Base-by-base conservation (phyloP, 2,329 filamentous ascomycete species). In the Kalmusia sp. region DNA sequence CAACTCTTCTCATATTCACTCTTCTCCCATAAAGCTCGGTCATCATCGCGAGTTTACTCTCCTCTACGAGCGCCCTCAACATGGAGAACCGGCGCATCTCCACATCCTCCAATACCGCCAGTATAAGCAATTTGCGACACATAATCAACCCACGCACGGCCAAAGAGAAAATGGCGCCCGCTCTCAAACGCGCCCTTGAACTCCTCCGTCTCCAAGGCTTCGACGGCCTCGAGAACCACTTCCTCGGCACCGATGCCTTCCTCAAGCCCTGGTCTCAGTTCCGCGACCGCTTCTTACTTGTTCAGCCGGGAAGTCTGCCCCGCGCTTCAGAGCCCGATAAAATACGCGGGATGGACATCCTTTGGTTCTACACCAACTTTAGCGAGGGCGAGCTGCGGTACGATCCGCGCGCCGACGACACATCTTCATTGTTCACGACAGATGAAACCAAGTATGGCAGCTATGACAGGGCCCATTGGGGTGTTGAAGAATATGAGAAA, bases 311-410 rank as follows among this genome's bases (percentile, higher is more conserved):
- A 11, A 52, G 49, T 9, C 49, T 55, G 21, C 48, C 51, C 2
- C 57, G 58, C 30, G 27, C 56, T 3, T 63, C 59, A 2, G 27
- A 24, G 3, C 48, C 56, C 1, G 43, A 38, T 33, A 47, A 48
- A 3, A 58, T 73, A 24, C 57, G 57, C 4, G 63, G 63, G 17
- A 44, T 47, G 3, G 68, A 67, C 9, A 54, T 74, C 8, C 40
- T 74, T 9, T 68, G 59, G 61, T 72, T 64, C 47, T 74, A 74
- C 49, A 73, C 67, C 6, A 59, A 63, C 8, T 73, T 62, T 49
- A 63, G 71, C 27, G 61, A 71, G 30, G 68, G 62, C 3, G 21
- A 54, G 17, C 39, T 58, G 17, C 67, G 71, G 6, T 67, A 70
- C 41, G 67, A 72, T 28, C 54, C 65, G 8, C 60, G 57, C 22